phyloP scores from a whole-genome alignment of 257 asterid species.

The Jacaranda copaia region DNA sequence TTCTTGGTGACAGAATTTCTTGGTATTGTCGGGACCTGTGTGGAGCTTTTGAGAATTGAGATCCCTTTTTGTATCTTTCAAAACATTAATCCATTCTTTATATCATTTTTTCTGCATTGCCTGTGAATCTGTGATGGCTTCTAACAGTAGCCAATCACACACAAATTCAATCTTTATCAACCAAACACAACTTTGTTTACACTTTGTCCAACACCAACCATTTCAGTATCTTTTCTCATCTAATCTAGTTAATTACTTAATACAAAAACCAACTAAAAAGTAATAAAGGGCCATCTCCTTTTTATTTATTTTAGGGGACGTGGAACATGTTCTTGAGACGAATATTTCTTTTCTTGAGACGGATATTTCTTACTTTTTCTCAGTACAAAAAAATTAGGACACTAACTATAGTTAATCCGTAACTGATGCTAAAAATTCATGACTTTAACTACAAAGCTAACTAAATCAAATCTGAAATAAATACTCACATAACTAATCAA shows the following conservation, averaged over 20 bases:
- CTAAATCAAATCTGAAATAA: no score
- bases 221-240: slow-evolving; percentile 3
- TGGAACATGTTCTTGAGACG: neutral
- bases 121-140: slow-evolving; percentile 25
- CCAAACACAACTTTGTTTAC: neutral
- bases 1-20: slow-evolving; percentile 51
- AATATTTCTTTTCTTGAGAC: neutral
- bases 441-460: no score
- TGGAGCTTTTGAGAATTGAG: slow-evolving; percentile 55
- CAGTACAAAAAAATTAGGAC: no score
- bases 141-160: slow-evolving; percentile 22
- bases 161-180: neutral
- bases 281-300: neutral
- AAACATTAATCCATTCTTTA: slow-evolving; percentile 5
- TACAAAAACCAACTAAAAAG: slow-evolving; percentile 19
- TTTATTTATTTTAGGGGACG: neutral
- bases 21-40: slow-evolving; percentile 34
- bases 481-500: no score
- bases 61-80: slow-evolving; percentile 33
- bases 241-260: neutral
- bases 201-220: slow-evolving; percentile 17
- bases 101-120: slow-evolving; percentile 9
- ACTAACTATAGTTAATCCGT: no score
- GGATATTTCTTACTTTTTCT: neutral
- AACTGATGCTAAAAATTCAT: no score